These are phyloP conservation scores for Aegilops tauschii DNA, from an alignment of 176 grass and related monocot species.

Conservation along the genomic window DNA sequence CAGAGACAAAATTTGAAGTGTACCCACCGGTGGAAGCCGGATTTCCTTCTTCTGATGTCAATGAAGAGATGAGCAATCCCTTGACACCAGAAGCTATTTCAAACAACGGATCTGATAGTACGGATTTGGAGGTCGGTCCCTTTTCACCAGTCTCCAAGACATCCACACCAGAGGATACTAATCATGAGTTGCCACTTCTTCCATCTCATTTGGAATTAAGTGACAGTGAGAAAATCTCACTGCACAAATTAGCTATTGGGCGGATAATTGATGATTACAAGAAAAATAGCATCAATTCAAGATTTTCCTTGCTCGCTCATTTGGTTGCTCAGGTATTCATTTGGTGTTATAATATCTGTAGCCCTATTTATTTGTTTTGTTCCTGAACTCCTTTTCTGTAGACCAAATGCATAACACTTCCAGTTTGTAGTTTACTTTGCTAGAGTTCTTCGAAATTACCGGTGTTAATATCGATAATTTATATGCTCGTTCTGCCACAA, in stretches of 20 bases:
- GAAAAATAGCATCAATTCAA: slow-evolving; percentile 40
- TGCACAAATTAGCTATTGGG: slow-evolving; percentile 54
- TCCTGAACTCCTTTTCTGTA: neutral
- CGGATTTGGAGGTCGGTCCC: slow-evolving; percentile 57
- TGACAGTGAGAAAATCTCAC: slow-evolving; percentile 51
- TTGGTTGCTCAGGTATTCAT: slow-evolving; percentile 82
- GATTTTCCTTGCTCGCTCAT: slow-evolving; percentile 80
- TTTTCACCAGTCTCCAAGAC: slow-evolving; percentile 32
- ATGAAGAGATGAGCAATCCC: slow-evolving; percentile 47
- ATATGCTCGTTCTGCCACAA: slow-evolving; percentile 20
- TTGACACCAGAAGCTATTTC: slow-evolving; percentile 56
- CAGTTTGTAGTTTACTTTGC: slow-evolving; percentile 6
- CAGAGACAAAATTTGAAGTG: slow-evolving; percentile 35
- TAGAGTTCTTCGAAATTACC: neutral
- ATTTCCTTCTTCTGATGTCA: slow-evolving; percentile 36
- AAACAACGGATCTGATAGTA: slow-evolving; percentile 47
- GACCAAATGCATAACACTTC: neutral
- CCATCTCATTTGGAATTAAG: slow-evolving; percentile 69
- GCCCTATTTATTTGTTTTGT: slow-evolving; percentile 14
- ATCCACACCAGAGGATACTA: slow-evolving; percentile 56
- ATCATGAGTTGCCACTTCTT: slow-evolving; percentile 68
- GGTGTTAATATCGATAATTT: slow-evolving; percentile 2
- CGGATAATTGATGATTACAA: slow-evolving; percentile 76
- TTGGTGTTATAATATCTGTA: slow-evolving; percentile 22
- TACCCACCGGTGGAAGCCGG: neutral